These are phyloP conservation scores for Bacterosira constricta DNA, from an alignment of 108 stramenopile species.

Conservation along the genomic window DNA sequence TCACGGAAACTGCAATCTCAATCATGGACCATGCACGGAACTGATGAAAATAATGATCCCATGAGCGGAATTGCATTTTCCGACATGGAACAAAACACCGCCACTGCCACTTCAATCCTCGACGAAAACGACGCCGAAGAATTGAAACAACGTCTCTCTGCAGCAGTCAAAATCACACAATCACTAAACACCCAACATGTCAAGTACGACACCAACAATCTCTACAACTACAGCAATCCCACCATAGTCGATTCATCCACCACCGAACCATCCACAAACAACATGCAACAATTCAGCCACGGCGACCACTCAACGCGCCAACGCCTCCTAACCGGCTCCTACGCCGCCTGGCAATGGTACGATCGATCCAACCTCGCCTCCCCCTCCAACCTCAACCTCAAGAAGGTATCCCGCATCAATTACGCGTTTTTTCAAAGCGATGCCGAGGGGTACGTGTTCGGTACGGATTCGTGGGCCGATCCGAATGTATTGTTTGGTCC, in stretches of 20 bases:
- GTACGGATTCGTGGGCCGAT: slow-evolving; percentile 47
- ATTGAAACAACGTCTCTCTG: no score
- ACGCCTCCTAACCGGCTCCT: slow-evolving; percentile 40
- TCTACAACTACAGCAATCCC: background rate
- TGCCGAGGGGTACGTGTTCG: slow-evolving; percentile 30
- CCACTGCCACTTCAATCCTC: no score
- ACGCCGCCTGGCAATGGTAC: slow-evolving; percentile 44
- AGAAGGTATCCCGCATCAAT: slow-evolving; percentile 30
- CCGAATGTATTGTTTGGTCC: slow-evolving; percentile 25
- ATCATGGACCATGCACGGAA: no score
- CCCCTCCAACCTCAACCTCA: slow-evolving; percentile 31
- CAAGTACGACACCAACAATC: background rate
- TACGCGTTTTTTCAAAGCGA: slow-evolving; percentile 48
- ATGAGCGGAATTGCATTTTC: no score
- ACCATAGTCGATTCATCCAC: no score
- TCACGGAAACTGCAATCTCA: no score
- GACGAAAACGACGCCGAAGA: no score
- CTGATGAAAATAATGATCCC: no score
- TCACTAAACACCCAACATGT: no score
- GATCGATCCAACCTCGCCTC: slow-evolving; percentile 26
- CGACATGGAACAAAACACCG: no score
- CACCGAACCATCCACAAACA: background rate
- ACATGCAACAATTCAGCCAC: slow-evolving; percentile 10
- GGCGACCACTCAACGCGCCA: slow-evolving; percentile 5
- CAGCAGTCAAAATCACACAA: no score